phyloP scores from a whole-genome alignment of 2,329 filamentous ascomycete species.

The Pseudocercospora eumusae region DNA sequence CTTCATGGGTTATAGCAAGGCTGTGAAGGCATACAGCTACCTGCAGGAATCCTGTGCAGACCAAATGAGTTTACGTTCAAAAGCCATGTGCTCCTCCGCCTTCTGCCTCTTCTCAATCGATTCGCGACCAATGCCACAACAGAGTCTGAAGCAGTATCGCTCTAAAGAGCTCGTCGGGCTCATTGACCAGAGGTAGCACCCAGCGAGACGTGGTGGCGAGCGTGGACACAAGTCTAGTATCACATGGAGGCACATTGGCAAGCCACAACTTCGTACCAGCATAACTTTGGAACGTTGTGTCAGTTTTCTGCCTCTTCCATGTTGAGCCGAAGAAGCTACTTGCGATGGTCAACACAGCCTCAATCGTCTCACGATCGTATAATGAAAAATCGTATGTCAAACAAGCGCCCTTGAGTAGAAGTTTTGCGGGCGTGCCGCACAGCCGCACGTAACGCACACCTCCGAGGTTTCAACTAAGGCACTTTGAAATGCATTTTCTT shows the following conservation, averaged over 20 bases:
- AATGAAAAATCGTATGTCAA: not conserved
- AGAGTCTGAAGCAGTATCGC: not conserved
- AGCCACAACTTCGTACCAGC: not conserved
- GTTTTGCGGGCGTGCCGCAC: no score
- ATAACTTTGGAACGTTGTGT: not conserved
- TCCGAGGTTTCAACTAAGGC: no score
- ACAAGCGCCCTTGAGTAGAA: constrained; percentile 1
- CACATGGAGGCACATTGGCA: constrained; percentile 6
- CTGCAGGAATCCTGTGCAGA: constrained; percentile 28
- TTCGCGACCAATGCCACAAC: not conserved
- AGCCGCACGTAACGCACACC: no score
- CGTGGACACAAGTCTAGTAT: constrained; percentile 4
- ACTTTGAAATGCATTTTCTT: no score
- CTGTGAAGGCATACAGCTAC: constrained; percentile 28
- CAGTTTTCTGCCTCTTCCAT: not conserved
- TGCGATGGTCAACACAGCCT: not conserved
- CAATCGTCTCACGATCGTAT: not conserved
- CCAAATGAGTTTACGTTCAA: constrained; percentile 33
- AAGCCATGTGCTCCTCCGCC: not conserved
- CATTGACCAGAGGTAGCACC: not conserved
- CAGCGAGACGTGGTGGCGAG: not conserved
- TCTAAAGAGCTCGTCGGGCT: not conserved
- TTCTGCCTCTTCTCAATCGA: not conserved
- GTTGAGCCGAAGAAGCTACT: not conserved
- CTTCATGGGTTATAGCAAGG: constrained; percentile 33